These are phyloP conservation scores for Neurospora sp. DNA, from an alignment of 495 filamentous ascomycete species.

Conservation along the genomic window DNA sequence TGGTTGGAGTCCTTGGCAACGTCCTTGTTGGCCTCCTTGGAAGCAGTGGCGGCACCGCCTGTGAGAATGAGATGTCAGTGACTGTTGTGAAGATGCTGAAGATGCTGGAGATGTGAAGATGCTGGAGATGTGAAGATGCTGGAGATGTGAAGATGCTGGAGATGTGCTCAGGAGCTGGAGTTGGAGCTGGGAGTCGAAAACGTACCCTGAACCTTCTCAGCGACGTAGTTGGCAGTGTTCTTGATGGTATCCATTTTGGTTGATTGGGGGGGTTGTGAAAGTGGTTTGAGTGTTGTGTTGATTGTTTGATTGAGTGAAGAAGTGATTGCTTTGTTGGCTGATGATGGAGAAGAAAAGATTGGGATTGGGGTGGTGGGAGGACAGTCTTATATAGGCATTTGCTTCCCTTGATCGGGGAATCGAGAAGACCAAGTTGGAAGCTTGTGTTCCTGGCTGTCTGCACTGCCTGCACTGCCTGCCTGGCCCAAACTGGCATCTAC, in stretches of 20 bases:
- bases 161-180: too few relatives aligned
- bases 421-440: slow-evolving; percentile 4
- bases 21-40: slow-evolving; percentile 59
- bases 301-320: slow-evolving; percentile 6
- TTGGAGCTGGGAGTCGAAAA: not conserved
- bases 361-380: slow-evolving; percentile 5
- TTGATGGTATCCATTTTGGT: slow-evolving; percentile 48
- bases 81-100: not conserved
- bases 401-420: slow-evolving; percentile 3
- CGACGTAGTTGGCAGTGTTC: slow-evolving; percentile 51
- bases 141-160: not conserved
- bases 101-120: not conserved
- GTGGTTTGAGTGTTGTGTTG: slow-evolving; percentile 15
- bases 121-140: too few relatives aligned
- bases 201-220: slow-evolving; percentile 46
- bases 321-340: slow-evolving; percentile 20
- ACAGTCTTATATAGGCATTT: slow-evolving; percentile 16
- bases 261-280: slow-evolving; percentile 5
- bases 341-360: slow-evolving; percentile 18
- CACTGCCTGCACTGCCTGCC: not conserved
- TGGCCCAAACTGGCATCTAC: not conserved
- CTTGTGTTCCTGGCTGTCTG: slow-evolving; percentile 11
- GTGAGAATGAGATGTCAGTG: not conserved
- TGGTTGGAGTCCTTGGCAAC: slow-evolving; percentile 50
- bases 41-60: slow-evolving; percentile 32